Base-by-base conservation (phyloP, 106 monocot species). In the Amphibolis antarctica region DNA sequence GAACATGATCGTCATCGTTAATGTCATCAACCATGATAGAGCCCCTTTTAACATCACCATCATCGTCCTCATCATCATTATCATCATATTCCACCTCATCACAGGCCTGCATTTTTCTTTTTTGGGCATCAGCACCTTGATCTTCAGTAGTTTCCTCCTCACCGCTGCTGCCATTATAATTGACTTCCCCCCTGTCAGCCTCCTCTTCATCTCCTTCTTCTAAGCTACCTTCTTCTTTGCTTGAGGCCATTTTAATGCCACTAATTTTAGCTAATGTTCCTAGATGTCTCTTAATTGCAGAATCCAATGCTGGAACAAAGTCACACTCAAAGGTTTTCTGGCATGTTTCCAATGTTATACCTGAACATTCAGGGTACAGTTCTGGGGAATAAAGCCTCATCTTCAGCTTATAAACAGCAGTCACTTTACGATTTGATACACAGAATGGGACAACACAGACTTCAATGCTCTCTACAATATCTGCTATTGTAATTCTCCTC, bases 61-160 rank as follows among this genome's bases (percentile, higher is more conserved):
- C 98, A 12, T 98, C 98, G 75, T 98, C 91, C 36, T 98, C 98
- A 49, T 91, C 65, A 71, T 98, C 98, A 69, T 98, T 91, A 67
- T 98, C 98, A 12, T 98, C 98, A 77, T 98, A 98, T 44, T 98
- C 98, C 55, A 98, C 65, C 74, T 98, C 98, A 69, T 98, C 98
- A 67, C 29, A 77, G 28, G 31, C 63, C 60, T 81, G 91, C 60
- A 46, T 80, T 63, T 77, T 98, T 58, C 90, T 74, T 78, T 81
- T 90, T 67, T 98, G 76, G 59, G 70, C 82, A 85, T 91, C 87
- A 28, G 79, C 72, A 55, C 98, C 93, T 66, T 79, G 69, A 68
- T 94, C 81, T 24, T 81, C 82, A 36, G 55, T 28, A 54, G 23
- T 64, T 17, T 82, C 82, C 62, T 54, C 75, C 15, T 66, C 74